phyloP scores from a whole-genome alignment of 129 eudicot genomes.

The Cynara cardunculus region DNA sequence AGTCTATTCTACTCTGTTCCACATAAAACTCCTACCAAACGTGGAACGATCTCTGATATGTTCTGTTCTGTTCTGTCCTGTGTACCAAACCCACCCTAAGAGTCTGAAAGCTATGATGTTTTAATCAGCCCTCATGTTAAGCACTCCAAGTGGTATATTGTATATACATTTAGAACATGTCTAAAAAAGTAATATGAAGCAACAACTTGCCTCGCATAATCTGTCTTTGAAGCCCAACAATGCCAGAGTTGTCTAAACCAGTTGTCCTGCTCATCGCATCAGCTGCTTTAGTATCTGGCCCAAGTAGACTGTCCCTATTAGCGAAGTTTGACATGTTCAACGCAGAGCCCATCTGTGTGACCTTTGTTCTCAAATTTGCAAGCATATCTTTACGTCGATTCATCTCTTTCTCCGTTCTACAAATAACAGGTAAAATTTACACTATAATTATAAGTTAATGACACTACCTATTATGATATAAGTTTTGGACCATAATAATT shows the following conservation, averaged over 20 bases:
- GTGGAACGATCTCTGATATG: too few relatives aligned
- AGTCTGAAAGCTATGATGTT: neutral
- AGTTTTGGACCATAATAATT: neutral
- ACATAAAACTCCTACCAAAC: too few relatives aligned
- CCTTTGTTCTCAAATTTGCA: slow-evolving; percentile 70
- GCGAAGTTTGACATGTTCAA: slow-evolving; percentile 91
- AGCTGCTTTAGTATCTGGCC: slow-evolving; percentile 76
- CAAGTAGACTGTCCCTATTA: slow-evolving; percentile 86
- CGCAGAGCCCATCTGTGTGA: slow-evolving; percentile 76
- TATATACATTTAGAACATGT: neutral
- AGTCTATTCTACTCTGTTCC: too few relatives aligned
- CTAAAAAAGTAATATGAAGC: neutral
- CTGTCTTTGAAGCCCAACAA: slow-evolving; percentile 88
- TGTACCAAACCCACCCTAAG: too few relatives aligned
- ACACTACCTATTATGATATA: neutral
- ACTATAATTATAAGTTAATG: neutral
- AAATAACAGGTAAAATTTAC: neutral
- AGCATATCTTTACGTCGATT: slow-evolving; percentile 83
- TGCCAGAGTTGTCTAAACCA: slow-evolving; percentile 72
- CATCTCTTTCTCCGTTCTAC: slow-evolving; percentile 88
- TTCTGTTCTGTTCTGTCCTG: too few relatives aligned
- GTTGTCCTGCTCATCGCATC: slow-evolving; percentile 77
- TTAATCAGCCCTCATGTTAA: neutral
- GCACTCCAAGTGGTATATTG: neutral
- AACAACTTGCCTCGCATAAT: slow-evolving; percentile 73